Percentiles rank a stretch among this genome's conserved stretches.
phyloP scores from a whole-genome alignment of 2,329 filamentous ascomycete species.

The Penicillium hordei region DNA sequence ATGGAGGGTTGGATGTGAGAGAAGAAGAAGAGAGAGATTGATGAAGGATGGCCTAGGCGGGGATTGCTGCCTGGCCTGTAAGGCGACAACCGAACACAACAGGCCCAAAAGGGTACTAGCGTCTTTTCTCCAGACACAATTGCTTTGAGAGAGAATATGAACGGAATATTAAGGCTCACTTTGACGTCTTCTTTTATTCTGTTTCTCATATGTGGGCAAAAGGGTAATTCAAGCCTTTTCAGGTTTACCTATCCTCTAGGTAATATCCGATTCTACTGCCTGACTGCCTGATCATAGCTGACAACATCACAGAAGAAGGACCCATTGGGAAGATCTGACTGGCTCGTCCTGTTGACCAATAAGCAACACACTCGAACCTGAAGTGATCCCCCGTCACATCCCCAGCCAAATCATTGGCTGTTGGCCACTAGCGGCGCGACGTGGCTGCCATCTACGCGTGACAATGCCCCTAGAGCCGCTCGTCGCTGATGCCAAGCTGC shows the following conservation, averaged over 20 bases:
- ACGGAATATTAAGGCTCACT: background rate
- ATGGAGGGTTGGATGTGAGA: constrained; percentile 17
- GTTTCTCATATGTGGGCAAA: background rate
- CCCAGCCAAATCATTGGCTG: constrained; percentile 19
- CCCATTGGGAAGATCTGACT: constrained; percentile 2
- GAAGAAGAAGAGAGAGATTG: constrained; percentile 22
- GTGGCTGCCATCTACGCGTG: constrained; percentile 18
- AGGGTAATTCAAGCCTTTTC: background rate
- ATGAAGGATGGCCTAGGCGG: constrained; percentile 17
- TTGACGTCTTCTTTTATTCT: background rate
- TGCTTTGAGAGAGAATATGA: background rate
- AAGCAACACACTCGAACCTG: constrained; percentile 6
- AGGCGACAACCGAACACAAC: background rate
- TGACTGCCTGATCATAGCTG: background rate
- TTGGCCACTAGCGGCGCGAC: constrained; percentile 13
- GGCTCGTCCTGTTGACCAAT: constrained; percentile 15
- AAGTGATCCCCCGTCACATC: constrained; percentile 22
- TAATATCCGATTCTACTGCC: background rate
- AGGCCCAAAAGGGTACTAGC: constrained; percentile 5
- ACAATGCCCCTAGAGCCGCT: constrained; percentile 24
- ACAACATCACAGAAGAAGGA: background rate
- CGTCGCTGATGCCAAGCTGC: constrained; percentile 20
- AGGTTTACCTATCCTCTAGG: background rate
- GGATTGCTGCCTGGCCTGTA: constrained; percentile 2
- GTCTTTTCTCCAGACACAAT: background rate